Evolutionary conservation across 768 basidiomycete genomes (phyloP).

Genomic region (Xanthoconium stramineum): DNA sequence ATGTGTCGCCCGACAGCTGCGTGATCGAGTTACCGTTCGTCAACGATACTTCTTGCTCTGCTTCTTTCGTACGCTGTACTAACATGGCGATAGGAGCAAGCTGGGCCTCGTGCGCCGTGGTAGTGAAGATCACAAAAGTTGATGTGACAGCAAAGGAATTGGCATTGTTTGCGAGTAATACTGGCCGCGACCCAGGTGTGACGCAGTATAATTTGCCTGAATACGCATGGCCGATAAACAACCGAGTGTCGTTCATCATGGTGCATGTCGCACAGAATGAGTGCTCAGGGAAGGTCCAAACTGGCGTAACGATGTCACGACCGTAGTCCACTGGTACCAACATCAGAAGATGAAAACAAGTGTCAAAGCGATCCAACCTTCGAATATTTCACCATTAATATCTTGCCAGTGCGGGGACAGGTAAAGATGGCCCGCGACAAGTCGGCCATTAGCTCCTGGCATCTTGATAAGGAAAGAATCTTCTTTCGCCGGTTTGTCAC

Average conservation of each 20-base stretch:
- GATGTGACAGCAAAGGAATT: slow-evolving; percentile 76
- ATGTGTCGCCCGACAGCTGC: slow-evolving; percentile 28
- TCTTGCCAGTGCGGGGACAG: slow-evolving; percentile 40
- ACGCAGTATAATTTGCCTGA: slow-evolving; percentile 64
- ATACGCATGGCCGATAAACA: slow-evolving; percentile 64
- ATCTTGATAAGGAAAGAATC: slow-evolving; percentile 20
- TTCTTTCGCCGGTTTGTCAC: neutral
- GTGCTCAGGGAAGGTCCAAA: slow-evolving; percentile 53
- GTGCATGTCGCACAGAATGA: slow-evolving; percentile 46
- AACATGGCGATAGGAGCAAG: slow-evolving; percentile 52
- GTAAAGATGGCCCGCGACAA: slow-evolving; percentile 31
- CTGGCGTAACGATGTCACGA: slow-evolving; percentile 20
- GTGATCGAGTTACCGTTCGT: slow-evolving; percentile 21
- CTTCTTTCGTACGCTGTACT: slow-evolving; percentile 4
- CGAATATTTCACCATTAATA: slow-evolving; percentile 44
- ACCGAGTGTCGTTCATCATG: slow-evolving; percentile 9
- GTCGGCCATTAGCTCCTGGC: slow-evolving; percentile 44
- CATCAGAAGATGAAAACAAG: slow-evolving; percentile 9
- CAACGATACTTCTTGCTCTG: slow-evolving; percentile 17
- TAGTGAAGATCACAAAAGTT: slow-evolving; percentile 81
- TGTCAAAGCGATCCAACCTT: slow-evolving; percentile 32
- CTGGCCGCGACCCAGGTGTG: slow-evolving; percentile 25
- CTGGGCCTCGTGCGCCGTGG: slow-evolving; percentile 73
- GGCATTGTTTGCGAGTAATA: slow-evolving; percentile 46
- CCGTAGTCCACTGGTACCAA: slow-evolving; percentile 11